A percentile compares a stretch with the other conserved stretches of the same genome.
phyloP scores from a whole-genome alignment of 192 early-diverging fungal genomes.

The Backusella macrospora region DNA sequence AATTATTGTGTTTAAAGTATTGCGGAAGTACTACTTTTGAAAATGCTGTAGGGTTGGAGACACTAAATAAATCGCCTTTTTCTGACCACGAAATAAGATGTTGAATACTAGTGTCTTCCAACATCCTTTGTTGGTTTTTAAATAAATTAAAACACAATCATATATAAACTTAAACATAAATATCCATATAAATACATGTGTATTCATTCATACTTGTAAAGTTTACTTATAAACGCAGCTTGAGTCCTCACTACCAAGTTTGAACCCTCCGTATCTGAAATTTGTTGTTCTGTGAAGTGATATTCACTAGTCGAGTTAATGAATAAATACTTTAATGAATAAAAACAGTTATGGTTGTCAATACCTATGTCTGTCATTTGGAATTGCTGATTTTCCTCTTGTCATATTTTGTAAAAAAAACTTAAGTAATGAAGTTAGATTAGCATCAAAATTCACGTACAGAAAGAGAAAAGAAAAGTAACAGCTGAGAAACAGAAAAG shows the following conservation, averaged over 20 bases:
- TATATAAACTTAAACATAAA: not conserved
- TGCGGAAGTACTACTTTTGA: conserved; percentile 23
- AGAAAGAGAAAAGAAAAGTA: not conserved
- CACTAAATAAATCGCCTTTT: conserved; percentile 24
- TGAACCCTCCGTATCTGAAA: not conserved
- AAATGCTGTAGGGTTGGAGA: conserved; percentile 24
- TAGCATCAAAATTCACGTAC: not conserved
- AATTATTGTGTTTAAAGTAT: conserved; percentile 34
- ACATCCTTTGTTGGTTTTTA: conserved; percentile 20
- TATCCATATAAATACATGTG: not conserved
- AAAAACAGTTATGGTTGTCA: conserved; percentile 2
- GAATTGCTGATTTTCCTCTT: conserved; percentile 5
- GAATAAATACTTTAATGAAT: conserved; percentile 1
- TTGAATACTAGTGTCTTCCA: conserved; percentile 23
- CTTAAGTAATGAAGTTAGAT: conserved; percentile 13
- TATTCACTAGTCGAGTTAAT: conserved; percentile 12
- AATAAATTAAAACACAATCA: not conserved
- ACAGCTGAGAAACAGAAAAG: not conserved
- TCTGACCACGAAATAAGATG: conserved; percentile 29
- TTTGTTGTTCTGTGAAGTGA: conserved; percentile 2
- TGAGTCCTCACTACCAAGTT: conserved; percentile 17
- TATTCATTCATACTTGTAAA: conserved; percentile 16
- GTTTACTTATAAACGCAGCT: conserved; percentile 19
- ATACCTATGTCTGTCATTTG: conserved; percentile 15
- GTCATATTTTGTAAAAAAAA: not conserved